A percentile compares a stretch with the other conserved stretches of the same genome.
These are phyloP conservation scores for Trypanosoma melophagium DNA, from an alignment of 208 protist species.

Conservation along the genomic window DNA sequence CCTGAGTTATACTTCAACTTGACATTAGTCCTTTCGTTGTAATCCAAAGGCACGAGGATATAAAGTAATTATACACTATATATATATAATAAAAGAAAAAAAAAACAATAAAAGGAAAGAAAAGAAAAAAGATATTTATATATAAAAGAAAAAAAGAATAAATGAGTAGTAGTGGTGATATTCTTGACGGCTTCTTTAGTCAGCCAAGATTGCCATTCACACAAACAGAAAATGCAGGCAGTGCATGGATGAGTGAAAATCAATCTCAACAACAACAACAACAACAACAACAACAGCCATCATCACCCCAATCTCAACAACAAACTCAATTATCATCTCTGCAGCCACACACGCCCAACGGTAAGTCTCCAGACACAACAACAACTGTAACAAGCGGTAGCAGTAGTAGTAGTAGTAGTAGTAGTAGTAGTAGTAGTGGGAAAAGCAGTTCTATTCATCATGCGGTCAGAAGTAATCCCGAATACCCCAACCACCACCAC, in stretches of 20 bases:
- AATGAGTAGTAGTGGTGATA: constrained; percentile 10
- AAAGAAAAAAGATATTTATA: background rate
- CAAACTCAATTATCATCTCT: background rate
- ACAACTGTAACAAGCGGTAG: constrained; percentile 9
- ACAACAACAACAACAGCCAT: constrained; percentile 23
- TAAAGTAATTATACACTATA: too few species aligned
- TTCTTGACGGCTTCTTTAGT: constrained; percentile 30
- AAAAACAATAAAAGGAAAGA: constrained; percentile 12
- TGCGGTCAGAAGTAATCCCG: too few species aligned
- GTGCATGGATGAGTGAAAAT: background rate
- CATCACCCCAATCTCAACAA: background rate
- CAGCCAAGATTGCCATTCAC: background rate
- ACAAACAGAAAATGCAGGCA: background rate
- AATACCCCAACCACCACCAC: too few species aligned
- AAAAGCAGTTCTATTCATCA: background rate
- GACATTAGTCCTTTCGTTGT: too few species aligned
- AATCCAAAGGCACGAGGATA: too few species aligned
- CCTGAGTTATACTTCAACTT: too few species aligned
- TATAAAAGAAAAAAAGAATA: background rate
- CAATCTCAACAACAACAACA: background rate
- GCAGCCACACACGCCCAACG: constrained; percentile 27
- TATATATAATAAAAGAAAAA: too few species aligned
- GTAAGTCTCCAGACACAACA: constrained; percentile 6
- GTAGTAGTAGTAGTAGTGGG: background rate
- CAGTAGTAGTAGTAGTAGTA: background rate